Evolutionary conservation across 257 asterid genomes (phyloP), one percentile per base, ranked within the genome.

Genomic region (Fraxinus cuspidata): DNA sequence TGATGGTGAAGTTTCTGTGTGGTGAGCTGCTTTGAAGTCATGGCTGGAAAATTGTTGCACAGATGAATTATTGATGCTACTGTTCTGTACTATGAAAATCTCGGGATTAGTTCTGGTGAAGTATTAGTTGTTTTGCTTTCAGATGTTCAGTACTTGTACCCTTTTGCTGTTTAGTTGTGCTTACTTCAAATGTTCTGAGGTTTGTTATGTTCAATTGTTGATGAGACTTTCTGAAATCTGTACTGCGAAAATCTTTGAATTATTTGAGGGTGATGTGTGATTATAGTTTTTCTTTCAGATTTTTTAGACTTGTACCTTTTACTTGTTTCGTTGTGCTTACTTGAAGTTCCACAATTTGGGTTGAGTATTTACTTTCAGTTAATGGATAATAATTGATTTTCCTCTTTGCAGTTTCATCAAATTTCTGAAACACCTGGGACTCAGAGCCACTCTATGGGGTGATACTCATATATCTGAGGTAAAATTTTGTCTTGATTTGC

Each of bases 381-480:
- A 44, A 72, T 40, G 53, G 47, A 25, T 23, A 47, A 63, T 74
- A 25, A 53, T n/a, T 70, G 58, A 40, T 73, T 38, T 80, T 32
- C 70, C 47, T 28, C 53, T 68, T 35, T 75, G 58, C 78, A n/a
- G 77, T 47, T 73, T 73, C 29, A 42, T 71, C 78, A 23, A 40
- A 34, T 51, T 79, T 51, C 69, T 71, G 58, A 72, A 74, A 68
- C 71, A 7, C 34, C 7, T 38, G 81, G 78, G 69, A n/a, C 31
- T 49, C 63, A 38, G 38, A 70, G 69, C 78, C 71, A 64, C 73
- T 76, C 74, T 56, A 49, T 76, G 83, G 85, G 81, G 73, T 80
- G 81, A 74, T 40, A 79, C 78, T 72, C 60, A 7, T 72, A 74
- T 63, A 56, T 47, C 44, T 23, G 40, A 19, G 80, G 84, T 81